These are phyloP conservation scores for Nicotiana benthamiana DNA, from an alignment of 257 asterid genomes.

Conservation along the genomic window DNA sequence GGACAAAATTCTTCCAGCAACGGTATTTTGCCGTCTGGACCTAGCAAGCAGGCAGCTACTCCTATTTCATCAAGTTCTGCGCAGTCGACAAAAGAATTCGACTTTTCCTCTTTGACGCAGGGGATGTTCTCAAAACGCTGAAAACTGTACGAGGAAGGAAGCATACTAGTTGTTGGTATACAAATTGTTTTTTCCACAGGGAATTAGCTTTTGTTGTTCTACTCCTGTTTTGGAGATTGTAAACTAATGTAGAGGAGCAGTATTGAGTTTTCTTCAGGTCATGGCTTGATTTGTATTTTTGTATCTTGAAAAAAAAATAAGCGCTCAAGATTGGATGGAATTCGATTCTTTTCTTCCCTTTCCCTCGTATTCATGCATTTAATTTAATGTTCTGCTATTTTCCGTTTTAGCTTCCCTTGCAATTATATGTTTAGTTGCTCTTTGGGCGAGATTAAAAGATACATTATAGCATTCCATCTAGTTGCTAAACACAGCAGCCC, in stretches of 20 bases:
- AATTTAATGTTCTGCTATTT: neutral
- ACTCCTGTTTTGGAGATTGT: slow-evolving; percentile 40
- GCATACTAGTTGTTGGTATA: slow-evolving; percentile 17
- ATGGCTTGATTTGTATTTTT: slow-evolving; percentile 24
- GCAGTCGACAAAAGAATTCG: slow-evolving; percentile 63
- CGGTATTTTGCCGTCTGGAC: slow-evolving; percentile 39
- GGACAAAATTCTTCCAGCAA: slow-evolving; percentile 46
- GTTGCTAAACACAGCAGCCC: neutral
- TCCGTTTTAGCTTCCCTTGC: neutral
- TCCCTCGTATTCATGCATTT: neutral
- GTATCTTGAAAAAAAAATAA: slow-evolving; percentile 34
- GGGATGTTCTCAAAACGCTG: slow-evolving; percentile 71
- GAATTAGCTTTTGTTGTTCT: slow-evolving; percentile 22
- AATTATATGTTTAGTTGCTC: neutral
- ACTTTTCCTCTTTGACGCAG: slow-evolving; percentile 89
- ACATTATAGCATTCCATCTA: neutral
- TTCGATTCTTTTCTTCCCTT: neutral
- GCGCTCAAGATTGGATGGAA: slow-evolving; percentile 21
- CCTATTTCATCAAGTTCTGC: slow-evolving; percentile 42
- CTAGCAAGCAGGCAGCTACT: slow-evolving; percentile 31
- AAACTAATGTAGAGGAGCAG: slow-evolving; percentile 41
- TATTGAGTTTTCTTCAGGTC: slow-evolving; percentile 21
- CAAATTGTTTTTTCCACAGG: slow-evolving; percentile 11
- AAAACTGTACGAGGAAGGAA: slow-evolving; percentile 2
- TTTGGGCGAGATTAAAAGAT: neutral